Percentiles rank a stretch among this genome's conserved stretches.
Conservation (phyloP, 108 stramenopile genomes). For the Cyclostephanos tholiformis region DNA sequence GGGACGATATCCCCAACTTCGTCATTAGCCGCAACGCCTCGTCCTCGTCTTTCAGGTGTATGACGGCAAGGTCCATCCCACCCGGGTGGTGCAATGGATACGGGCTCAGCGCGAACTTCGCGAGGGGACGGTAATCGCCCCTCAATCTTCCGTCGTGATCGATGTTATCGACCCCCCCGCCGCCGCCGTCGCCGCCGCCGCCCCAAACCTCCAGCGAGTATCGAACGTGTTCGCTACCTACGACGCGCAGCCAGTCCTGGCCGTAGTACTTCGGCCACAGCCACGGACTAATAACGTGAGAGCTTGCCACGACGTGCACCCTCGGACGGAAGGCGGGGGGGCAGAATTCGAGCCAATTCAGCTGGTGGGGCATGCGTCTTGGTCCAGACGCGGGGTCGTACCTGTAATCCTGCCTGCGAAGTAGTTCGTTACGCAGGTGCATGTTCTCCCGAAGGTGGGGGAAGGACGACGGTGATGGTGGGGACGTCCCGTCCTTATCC, state of each 20-base stretch:
- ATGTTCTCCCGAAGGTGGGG: constrained; percentile 34
- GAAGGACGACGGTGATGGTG: constrained; percentile 41
- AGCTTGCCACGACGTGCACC: constrained; percentile 77
- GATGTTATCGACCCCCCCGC: not conserved
- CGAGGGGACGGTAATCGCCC: constrained; percentile 53
- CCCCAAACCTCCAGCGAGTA: constrained; percentile 61
- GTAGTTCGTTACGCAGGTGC: constrained; percentile 40
- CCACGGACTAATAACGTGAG: constrained; percentile 84
- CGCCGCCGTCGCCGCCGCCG: not conserved
- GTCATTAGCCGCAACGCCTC: constrained; percentile 56
- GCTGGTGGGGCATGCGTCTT: constrained; percentile 52
- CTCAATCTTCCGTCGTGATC: constrained; percentile 35
- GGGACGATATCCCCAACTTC: constrained; percentile 66
- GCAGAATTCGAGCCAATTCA: constrained; percentile 85
- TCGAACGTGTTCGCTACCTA: constrained; percentile 62
- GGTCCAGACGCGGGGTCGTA: constrained; percentile 70
- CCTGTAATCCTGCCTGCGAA: constrained; percentile 53
- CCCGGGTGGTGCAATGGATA: constrained; percentile 83
- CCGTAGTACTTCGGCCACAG: constrained; percentile 86
- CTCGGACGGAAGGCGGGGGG: constrained; percentile 68
- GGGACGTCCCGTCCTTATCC: not conserved
- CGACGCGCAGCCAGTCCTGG: constrained; percentile 74
- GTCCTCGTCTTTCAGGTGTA: constrained; percentile 82
- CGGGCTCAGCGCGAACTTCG: constrained; percentile 77
- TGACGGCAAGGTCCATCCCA: constrained; percentile 73